These are phyloP conservation scores for Talaromyces thailandensis DNA, from an alignment of 495 filamentous ascomycete genomes.

Conservation along the genomic window DNA sequence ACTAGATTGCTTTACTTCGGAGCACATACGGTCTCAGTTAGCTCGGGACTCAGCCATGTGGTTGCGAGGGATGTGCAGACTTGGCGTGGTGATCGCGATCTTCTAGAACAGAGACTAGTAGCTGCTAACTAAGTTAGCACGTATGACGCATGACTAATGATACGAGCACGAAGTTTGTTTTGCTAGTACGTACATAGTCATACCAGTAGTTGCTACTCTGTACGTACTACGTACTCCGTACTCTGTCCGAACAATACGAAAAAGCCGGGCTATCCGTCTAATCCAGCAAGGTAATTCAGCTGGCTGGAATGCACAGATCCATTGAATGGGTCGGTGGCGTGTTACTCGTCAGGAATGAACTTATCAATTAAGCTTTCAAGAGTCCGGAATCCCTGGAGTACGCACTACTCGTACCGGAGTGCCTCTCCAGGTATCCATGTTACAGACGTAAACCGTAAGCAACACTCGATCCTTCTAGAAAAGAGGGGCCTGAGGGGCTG, in stretches of 20 bases:
- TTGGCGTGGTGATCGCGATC: conserved; percentile 1
- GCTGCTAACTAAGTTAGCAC: not conserved
- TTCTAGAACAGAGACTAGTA: not conserved
- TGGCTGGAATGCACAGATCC: not conserved
- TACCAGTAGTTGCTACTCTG: not conserved
- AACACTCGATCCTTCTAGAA: not conserved
- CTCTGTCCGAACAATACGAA: not conserved
- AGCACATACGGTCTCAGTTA: not conserved
- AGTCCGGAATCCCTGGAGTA: not conserved
- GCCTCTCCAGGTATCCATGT: not conserved
- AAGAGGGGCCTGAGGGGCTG: not conserved
- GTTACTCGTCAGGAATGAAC: not conserved
- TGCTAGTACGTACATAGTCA: not conserved
- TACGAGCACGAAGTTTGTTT: not conserved
- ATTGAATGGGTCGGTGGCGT: not conserved
- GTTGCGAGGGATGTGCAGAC: not conserved
- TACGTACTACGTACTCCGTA: too few species aligned
- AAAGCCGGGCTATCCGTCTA: not conserved
- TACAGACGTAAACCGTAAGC: not conserved
- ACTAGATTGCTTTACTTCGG: not conserved
- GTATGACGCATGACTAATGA: not conserved
- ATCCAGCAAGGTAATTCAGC: not conserved
- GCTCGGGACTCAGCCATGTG: not conserved
- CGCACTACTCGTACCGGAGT: not conserved
- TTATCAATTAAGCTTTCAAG: not conserved